Evolutionary conservation across 1,139 yeast species (phyloP), one percentile per base, ranked within the genome.

Genomic region (Candida tunisiensis): DNA sequence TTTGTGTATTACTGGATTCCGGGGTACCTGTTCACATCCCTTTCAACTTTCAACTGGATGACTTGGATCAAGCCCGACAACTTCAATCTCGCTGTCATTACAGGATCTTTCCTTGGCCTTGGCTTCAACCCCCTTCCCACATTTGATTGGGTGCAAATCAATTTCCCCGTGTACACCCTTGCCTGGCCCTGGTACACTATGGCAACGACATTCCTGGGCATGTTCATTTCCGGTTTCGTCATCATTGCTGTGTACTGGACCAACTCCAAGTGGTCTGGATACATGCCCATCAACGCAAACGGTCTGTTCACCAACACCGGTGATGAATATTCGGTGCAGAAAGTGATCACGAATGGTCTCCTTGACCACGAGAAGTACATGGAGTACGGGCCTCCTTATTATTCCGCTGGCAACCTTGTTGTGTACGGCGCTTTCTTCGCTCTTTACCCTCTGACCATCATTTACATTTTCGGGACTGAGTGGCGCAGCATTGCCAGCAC

Each of bases 21-120:
- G 9, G 53, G 55, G 30, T 68, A 57, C 34, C 36, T 69, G 6
- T 65, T 69, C 42, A 45, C 47, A 24, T 70, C 70, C 1, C 44
- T 70, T 10, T 57, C 67, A 2, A 49, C 53, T 10, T 71, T 71
- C 48, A 68, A 65, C 42, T 70, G 78, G 77, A 60, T 65, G 45
- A 62, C 71, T 3, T 72, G 79, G 79, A 68, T 70, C 27, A 50
- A 57, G 4, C 77, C 77, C 12, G 38, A 57, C 20, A 70, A 67
- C 41, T 53, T 64, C 36, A 59, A 61, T 31, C 46, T 73, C 26
- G 74, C 70, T 7, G 52, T 55, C 7, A 52, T 73, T 22, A 66
- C 73, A 2, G 82, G 80, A 3, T 45, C 57, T n/a, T 38, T 42
- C 8, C 31, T 41, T 14, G 75, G 75, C 11, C 42, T 69, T 9